Evolutionary conservation across 768 basidiomycete species (phyloP), one percentile per base, ranked within the genome.

Genomic region (Mycena floridula): DNA sequence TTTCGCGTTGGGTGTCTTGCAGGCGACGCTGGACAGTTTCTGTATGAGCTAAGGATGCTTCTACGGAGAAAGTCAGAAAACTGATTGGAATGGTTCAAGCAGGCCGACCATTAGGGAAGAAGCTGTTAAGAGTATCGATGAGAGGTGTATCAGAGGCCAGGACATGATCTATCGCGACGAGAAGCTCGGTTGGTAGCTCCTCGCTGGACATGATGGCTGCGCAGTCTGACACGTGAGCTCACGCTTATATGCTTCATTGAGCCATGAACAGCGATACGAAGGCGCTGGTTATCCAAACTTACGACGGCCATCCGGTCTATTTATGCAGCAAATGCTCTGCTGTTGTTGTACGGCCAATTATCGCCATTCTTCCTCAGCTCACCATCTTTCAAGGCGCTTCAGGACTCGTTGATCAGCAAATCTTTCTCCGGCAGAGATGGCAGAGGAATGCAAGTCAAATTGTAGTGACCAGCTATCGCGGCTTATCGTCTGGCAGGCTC

Each of bases 351-450:
- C 43, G 83, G 64, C 26, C 32, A 39, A 24, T 39, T 39, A 5
- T 16, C 18, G 38, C 22, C 23, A 16, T 38, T 39, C 13, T n/a
- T 16, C 24, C 23, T 41, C 21, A 16, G 24, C 40, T 50, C 30
- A 36, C 24, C 12, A 20, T 42, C 38, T 40, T 44, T 25, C 49
- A 47, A 89, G 87, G 76, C 82, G 18, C 69, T 91, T 13, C 87
- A 90, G 59, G 89, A 91, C 51, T 88, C 90, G 53, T 62, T 89
- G 18, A 87, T 91, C 48, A 88, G 85, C 67, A 91, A 90, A 57
- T 68, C 85, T 0, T 91, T 91, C 65, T 83, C 86, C 22, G 88
- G 88, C 5, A 68, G 89, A 54, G 89, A 91, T 38, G 88, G 88
- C 2, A 70, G 85, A 47, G 88, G 87, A 55, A 89, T 79, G 88